These are phyloP conservation scores for Excoecaria cochinchinensis DNA, from an alignment of 345 rosid species.

Conservation along the genomic window DNA sequence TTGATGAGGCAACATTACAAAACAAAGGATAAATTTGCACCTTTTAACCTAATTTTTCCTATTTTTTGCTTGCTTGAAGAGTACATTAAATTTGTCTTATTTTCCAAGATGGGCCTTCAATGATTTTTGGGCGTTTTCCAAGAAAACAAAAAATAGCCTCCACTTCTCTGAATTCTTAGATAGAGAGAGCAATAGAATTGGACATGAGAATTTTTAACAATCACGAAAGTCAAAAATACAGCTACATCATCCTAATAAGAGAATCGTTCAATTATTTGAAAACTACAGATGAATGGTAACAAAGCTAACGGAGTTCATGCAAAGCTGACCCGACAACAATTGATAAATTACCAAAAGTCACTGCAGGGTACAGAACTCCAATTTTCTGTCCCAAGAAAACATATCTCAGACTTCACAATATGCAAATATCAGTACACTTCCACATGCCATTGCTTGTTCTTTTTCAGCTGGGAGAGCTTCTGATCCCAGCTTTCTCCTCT, in stretches of 20 bases:
- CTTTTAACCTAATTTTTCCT: too few relatives aligned
- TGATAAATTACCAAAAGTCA: neutral
- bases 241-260: conserved; percentile 14
- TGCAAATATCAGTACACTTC: conserved; percentile 67
- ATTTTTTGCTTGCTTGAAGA: too few relatives aligned
- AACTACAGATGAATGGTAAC: conserved; percentile 26
- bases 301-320: conserved; percentile 18
- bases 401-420: neutral
- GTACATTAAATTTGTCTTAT: too few relatives aligned
- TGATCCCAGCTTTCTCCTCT: conserved; percentile 92
- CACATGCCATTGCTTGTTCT: conserved; percentile 99
- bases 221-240: neutral
- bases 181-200: too few relatives aligned
- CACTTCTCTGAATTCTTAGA: too few relatives aligned
- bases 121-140: too few relatives aligned
- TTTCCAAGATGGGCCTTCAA: too few relatives aligned
- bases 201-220: too few relatives aligned
- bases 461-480: conserved; percentile 94
- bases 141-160: too few relatives aligned
- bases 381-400: neutral
- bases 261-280: conserved; percentile 29
- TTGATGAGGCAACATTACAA: too few relatives aligned
- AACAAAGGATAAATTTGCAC: too few relatives aligned
- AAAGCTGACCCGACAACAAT: neutral
- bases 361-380: neutral